Evolutionary conservation across 164 flowering plant genomes (phyloP), one percentile per base, ranked within the genome.

Genomic region (Echeveria elegans): DNA sequence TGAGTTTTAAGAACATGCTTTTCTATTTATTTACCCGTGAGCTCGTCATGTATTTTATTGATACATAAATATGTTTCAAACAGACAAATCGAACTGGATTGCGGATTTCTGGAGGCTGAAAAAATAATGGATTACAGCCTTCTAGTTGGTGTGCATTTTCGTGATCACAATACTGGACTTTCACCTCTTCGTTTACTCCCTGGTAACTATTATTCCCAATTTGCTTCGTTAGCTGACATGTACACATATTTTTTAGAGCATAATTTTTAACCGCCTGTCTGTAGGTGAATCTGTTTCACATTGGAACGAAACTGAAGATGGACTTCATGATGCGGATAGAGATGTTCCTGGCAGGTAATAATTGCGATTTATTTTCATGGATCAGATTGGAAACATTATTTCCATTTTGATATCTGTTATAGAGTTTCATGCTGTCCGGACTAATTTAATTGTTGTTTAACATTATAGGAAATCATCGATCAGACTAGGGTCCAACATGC

Each of bases 91-190:
- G 81, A 87, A 32, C 79, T 82, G 23, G 97, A 91, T 67, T 91
- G 97, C 63, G 85, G 85, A 70, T 91, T 91, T 72, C 79, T 91
- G 78, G 97, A 91, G 72, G 78, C 86, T 0, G 97, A 83, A 71
- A 76, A 82, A 69, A 87, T 91, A 32, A 91, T 91, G 97, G 97
- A 91, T 72, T 91, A 91, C 61, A 91, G 97, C 75, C 85, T 91
- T 52, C 75, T 91, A 72, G 93, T 91, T 65, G 97, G 97, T 56
- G 74, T 91, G 38, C 97, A 91, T 69, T 91, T 91, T 36, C 86
- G 89, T 72, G 84, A 81, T 64, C 71, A 81, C 50, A 34, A 34
- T 3, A 7, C 37, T 3, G 37, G 37, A 34, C 37, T 34, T 34
- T 34, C 37, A 34, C 37, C 37, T n/a, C n/a, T n/a, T n/a, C n/a